A percentile compares a stretch with the other conserved stretches of the same genome.
Conservation (phyloP, 345 rosid species). For the Firmiana major region DNA sequence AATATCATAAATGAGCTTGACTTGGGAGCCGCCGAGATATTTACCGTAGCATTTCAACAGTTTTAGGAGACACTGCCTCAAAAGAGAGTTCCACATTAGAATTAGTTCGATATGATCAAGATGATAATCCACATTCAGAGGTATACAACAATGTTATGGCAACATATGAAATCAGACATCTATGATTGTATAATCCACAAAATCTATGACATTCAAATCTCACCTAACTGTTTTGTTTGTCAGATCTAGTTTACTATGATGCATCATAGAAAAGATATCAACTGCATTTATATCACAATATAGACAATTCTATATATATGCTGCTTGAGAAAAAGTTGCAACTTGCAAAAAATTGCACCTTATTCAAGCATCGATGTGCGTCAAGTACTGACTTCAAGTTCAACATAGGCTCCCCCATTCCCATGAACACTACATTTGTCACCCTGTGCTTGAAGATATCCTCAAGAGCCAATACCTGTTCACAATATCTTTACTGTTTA, state of each 20-base stretch:
- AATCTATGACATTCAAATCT: neutral
- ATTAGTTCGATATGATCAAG: neutral
- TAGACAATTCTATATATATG: neutral
- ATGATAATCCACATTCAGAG: neutral
- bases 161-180: neutral
- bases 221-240: neutral
- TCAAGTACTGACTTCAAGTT: constrained; percentile 88
- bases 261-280: neutral
- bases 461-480: constrained; percentile 86
- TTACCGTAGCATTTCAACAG: neutral
- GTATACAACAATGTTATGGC: neutral
- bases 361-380: constrained; percentile 86
- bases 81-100: neutral
- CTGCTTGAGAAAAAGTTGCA: neutral
- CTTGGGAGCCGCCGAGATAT: constrained; percentile 9
- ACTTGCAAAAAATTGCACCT: constrained; percentile 39
- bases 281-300: neutral
- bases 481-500: constrained; percentile 11
- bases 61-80: neutral
- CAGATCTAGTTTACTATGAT: neutral
- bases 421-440: constrained; percentile 96
- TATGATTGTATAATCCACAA: neutral
- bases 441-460: constrained; percentile 86
- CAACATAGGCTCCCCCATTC: constrained; percentile 99
- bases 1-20: constrained; percentile 2